phyloP scores from a whole-genome alignment of 192 early-diverging fungal genomes.

The Mortierella claussenii region DNA sequence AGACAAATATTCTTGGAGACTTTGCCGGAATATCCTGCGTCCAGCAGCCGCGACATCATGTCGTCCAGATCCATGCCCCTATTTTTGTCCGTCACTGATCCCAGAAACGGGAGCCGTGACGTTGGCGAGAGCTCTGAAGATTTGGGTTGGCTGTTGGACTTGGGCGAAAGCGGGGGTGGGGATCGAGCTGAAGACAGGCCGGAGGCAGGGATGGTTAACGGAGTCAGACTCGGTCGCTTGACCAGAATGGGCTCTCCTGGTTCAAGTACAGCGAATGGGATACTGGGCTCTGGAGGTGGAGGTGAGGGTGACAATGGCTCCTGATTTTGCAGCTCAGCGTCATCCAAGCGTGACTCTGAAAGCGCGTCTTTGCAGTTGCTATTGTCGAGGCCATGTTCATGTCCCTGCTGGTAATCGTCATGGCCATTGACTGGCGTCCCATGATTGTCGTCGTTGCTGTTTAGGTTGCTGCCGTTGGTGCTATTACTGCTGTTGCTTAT shows the following conservation, averaged over 20 bases:
- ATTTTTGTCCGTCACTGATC: conserved; percentile 24
- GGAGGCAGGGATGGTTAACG: conserved; percentile 19
- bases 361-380: conserved; percentile 20
- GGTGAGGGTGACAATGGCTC: conserved; percentile 13
- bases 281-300: conserved; percentile 34
- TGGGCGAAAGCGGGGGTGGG: conserved; percentile 23
- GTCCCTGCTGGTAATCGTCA: conserved; percentile 30
- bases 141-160: conserved; percentile 9
- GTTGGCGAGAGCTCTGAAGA: conserved; percentile 42
- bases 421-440: conserved; percentile 14
- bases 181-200: conserved; percentile 6
- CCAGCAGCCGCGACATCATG: conserved; percentile 85
- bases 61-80: conserved; percentile 78
- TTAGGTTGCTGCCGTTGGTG: not conserved
- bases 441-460: conserved; percentile 14
- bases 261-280: conserved; percentile 39
- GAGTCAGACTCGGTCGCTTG: conserved; percentile 16
- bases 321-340: conserved; percentile 8
- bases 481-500: not conserved
- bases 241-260: conserved; percentile 41
- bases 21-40: conserved; percentile 78
- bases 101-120: conserved; percentile 39
- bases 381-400: conserved; percentile 4
- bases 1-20: conserved; percentile 84
- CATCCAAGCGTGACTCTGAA: not conserved